Conservation (phyloP, 257 asterid species). For the Solanum infundibuliforme region DNA sequence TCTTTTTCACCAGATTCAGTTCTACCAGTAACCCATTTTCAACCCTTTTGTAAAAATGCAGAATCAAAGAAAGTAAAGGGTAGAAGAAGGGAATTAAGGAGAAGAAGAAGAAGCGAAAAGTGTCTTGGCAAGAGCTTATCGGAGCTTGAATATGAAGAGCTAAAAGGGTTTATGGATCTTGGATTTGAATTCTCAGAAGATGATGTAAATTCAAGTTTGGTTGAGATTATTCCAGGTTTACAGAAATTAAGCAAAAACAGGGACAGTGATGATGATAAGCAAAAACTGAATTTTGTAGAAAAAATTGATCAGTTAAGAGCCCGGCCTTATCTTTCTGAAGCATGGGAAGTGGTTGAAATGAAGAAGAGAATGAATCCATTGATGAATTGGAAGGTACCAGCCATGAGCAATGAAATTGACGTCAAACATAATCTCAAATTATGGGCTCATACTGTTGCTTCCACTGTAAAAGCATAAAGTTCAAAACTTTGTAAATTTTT, state of each 20-base stretch:
- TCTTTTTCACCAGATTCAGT: slow-evolving; percentile 26
- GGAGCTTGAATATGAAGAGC: slow-evolving; percentile 45
- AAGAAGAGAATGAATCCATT: not conserved
- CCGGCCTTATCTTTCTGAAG: slow-evolving; percentile 51
- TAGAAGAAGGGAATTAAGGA: not conserved
- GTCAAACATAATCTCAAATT: slow-evolving; percentile 35
- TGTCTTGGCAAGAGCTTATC: slow-evolving; percentile 32
- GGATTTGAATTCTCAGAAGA: slow-evolving; percentile 50
- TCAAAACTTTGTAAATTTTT: not conserved
- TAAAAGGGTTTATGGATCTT: slow-evolving; percentile 52
- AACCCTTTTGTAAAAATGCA: not conserved
- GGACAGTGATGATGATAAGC: not conserved
- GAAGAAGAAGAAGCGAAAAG: not conserved
- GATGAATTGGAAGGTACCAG: slow-evolving; percentile 35
- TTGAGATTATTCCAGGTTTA: slow-evolving; percentile 44
- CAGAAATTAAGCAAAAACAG: slow-evolving; percentile 15
- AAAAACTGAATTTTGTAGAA: not conserved
- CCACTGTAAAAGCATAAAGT: slow-evolving; percentile 3
- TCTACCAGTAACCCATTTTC: not conserved
- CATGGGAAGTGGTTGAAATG: slow-evolving; percentile 27
- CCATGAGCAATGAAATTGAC: slow-evolving; percentile 15
- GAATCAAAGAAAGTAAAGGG: not conserved
- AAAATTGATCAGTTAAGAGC: not conserved
- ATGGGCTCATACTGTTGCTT: slow-evolving; percentile 76
- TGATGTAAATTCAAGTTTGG: slow-evolving; percentile 21